Evolutionary conservation across 768 basidiomycete species (phyloP).

Genomic region (Mycena olivaceomarginata): DNA sequence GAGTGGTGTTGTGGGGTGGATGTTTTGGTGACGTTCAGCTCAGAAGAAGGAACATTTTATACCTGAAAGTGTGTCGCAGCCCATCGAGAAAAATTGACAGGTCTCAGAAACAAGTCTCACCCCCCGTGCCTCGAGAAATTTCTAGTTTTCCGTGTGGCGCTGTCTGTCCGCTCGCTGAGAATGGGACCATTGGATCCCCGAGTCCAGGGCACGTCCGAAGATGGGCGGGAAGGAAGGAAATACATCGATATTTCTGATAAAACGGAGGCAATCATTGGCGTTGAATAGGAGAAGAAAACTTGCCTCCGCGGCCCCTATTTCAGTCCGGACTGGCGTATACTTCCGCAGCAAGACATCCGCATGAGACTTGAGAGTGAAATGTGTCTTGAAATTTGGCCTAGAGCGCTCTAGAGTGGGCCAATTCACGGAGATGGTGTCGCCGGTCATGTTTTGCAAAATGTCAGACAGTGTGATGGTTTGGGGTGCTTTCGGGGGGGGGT

Average conservation of each 20-base stretch:
- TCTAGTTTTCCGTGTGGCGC: too few species aligned
- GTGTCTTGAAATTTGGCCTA: neutral
- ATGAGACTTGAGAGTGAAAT: neutral
- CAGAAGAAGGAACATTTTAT: conserved; percentile 17
- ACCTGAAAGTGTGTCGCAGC: conserved; percentile 22
- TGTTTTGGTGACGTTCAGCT: neutral
- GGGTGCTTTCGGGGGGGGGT: too few species aligned
- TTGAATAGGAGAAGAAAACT: conserved; percentile 19
- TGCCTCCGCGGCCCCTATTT: conserved; percentile 31
- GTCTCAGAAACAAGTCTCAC: conserved; percentile 30
- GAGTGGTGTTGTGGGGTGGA: neutral
- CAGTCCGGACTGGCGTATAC: neutral
- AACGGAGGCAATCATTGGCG: conserved; percentile 6
- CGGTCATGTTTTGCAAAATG: too few species aligned
- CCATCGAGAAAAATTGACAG: conserved; percentile 1
- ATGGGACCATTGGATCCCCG: neutral
- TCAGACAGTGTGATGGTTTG: too few species aligned
- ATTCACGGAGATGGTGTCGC: too few species aligned
- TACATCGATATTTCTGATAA: neutral
- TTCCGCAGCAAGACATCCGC: neutral
- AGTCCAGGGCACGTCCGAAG: neutral
- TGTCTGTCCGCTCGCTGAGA: neutral
- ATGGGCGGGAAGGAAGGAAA: conserved; percentile 5
- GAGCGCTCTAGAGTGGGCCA: neutral
- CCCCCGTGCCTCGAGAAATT: neutral